phyloP scores from a whole-genome alignment of 83 land plant genomes.

The Larix sibirica region DNA sequence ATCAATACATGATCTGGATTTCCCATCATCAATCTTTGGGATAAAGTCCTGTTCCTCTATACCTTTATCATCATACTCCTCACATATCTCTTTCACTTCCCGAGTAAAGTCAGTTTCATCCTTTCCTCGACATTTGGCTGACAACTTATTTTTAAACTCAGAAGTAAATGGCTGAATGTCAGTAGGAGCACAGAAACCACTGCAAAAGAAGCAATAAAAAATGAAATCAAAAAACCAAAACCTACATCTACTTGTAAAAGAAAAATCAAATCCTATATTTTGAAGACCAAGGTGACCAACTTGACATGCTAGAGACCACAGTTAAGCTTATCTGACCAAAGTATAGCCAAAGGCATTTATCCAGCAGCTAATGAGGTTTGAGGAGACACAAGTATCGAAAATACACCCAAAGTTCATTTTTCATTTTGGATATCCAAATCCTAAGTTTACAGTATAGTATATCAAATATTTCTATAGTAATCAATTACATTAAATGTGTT shows the following conservation, averaged over 20 bases:
- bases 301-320: not conserved
- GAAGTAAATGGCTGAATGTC: slow-evolving; percentile 66
- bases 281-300: not conserved
- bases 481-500: no score
- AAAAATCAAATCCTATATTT: not conserved
- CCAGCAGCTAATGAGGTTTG: no score
- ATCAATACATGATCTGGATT: slow-evolving; percentile 15
- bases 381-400: not conserved
- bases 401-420: not conserved
- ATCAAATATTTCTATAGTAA: no score
- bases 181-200: slow-evolving; percentile 75
- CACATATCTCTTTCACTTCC: slow-evolving; percentile 76
- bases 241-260: not conserved
- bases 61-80: slow-evolving; percentile 42
- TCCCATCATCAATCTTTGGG: slow-evolving; percentile 14
- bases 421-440: not conserved
- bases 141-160: slow-evolving; percentile 52
- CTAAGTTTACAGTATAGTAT: not conserved
- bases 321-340: not conserved
- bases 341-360: not conserved
- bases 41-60: slow-evolving; percentile 12
- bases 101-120: slow-evolving; percentile 40
- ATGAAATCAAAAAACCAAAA: slow-evolving; percentile 1
- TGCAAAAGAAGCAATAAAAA: slow-evolving; percentile 24
- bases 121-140: slow-evolving; percentile 52